phyloP scores from a whole-genome alignment of 1,284 basidiomycete species.

The Heterobasidion annosum region DNA sequence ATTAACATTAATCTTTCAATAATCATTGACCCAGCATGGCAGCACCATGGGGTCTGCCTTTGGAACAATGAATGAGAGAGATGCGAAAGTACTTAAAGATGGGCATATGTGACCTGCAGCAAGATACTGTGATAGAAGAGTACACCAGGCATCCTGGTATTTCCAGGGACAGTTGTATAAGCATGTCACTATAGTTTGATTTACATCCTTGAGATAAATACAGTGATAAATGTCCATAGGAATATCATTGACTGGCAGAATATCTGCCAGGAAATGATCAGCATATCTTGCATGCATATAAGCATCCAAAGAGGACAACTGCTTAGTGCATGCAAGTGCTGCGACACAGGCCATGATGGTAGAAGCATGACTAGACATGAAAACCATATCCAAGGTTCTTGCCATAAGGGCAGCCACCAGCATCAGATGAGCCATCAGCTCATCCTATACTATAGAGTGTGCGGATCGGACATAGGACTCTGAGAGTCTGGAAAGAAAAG shows the following conservation, averaged over 20 bases:
- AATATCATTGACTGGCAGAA: constrained; percentile 10
- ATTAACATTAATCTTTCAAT: constrained; percentile 24
- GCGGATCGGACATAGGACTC: too few relatives aligned
- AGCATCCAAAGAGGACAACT: constrained; percentile 2
- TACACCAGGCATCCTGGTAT: constrained; percentile 18
- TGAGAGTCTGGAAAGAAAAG: neutral
- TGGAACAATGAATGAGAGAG: constrained; percentile 27
- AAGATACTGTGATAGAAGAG: constrained; percentile 17
- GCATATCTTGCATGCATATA: constrained; percentile 11
- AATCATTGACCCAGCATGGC: constrained; percentile 32
- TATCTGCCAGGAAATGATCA: constrained; percentile 8
- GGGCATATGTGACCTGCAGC: constrained; percentile 21
- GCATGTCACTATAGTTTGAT: constrained; percentile 11
- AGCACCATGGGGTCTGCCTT: constrained; percentile 24
- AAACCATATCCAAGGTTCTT: constrained; percentile 8
- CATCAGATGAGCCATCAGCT: neutral
- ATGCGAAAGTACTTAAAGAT: constrained; percentile 18
- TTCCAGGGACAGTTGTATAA: constrained; percentile 16
- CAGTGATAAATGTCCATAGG: constrained; percentile 17
- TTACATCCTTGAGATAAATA: constrained; percentile 16
- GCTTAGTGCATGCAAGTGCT: constrained; percentile 4
- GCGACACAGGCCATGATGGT: too few relatives aligned
- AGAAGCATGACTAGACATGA: too few relatives aligned
- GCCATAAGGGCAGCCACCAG: constrained; percentile 1
- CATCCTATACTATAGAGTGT: too few relatives aligned